Percentiles rank a stretch among this genome's conserved stretches.
Evolutionary conservation across 176 grass and related monocot genomes (phyloP).

Genomic region (Oryza rufipogon): DNA sequence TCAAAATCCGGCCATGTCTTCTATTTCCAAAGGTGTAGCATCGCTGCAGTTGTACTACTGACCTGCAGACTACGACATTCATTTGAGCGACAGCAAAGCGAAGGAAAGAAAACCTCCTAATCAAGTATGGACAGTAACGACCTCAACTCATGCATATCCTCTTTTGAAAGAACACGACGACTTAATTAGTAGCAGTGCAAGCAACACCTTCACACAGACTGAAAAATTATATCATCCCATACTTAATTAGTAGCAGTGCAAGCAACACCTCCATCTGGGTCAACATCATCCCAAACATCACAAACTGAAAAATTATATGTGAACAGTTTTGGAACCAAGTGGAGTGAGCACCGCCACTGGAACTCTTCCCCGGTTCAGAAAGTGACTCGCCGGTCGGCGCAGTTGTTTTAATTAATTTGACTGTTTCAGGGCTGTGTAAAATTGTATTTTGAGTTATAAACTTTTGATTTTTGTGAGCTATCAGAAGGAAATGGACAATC

Average conservation of each 20-base stretch:
- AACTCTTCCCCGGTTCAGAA: neutral
- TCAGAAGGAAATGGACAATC: neutral
- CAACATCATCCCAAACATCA: neutral
- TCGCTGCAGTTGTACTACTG: neutral
- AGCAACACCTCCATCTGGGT: neutral
- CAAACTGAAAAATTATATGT: neutral
- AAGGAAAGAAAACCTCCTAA: neutral
- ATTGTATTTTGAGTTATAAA: neutral
- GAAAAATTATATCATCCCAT: neutral
- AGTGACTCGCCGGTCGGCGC: neutral
- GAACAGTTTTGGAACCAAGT: neutral
- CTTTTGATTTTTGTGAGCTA: neutral
- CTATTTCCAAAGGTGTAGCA: too few relatives aligned
- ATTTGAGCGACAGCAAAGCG: neutral
- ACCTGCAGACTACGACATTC: neutral
- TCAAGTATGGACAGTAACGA: neutral
- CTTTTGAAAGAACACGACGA: neutral
- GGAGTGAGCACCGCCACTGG: neutral
- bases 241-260: neutral
- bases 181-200: neutral
- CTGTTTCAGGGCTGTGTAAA: too few relatives aligned
- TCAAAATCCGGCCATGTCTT: neutral
- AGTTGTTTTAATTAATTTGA: neutral
- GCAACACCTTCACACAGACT: neutral
- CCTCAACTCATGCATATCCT: neutral